phyloP scores from a whole-genome alignment of 352 stramenopile species.

The Phytophthora ramorum region DNA sequence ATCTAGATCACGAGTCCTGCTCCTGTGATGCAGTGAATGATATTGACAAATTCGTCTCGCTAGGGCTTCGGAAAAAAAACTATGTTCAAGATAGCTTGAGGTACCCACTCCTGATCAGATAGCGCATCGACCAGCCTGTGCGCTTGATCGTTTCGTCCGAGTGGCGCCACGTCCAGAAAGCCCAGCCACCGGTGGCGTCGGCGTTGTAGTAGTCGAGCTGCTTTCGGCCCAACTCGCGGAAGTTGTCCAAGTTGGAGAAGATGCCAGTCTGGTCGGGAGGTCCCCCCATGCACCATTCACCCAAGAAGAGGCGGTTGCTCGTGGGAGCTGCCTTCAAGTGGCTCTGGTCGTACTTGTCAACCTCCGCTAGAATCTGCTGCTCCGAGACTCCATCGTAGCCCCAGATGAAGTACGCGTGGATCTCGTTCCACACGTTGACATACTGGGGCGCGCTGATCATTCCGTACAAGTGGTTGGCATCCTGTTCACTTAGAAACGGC shows the following conservation, averaged over 20 bases:
- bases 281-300: constrained; percentile 57
- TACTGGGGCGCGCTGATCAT: no score
- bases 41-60: no score
- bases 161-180: constrained; percentile 54
- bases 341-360: constrained; percentile 42
- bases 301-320: constrained; percentile 44
- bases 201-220: constrained; percentile 40
- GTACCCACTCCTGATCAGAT: not conserved
- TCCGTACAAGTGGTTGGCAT: no score
- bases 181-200: constrained; percentile 46
- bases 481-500: constrained; percentile 59
- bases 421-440: constrained; percentile 73
- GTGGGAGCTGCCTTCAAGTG: no score
- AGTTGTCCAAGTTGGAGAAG: constrained; percentile 30
- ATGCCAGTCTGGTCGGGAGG: constrained; percentile 27
- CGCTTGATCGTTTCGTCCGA: constrained; percentile 42
- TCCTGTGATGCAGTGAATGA: no score
- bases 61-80: no score
- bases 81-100: no score
- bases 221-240: constrained; percentile 31
- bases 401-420: constrained; percentile 61
- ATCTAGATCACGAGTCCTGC: no score
- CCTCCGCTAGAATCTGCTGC: constrained; percentile 14
- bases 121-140: constrained; percentile 40
- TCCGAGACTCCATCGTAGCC: constrained; percentile 41